Conservation (phyloP, 1,139 yeast genomes). For the Protomyces lactucae-debilis region DNA sequence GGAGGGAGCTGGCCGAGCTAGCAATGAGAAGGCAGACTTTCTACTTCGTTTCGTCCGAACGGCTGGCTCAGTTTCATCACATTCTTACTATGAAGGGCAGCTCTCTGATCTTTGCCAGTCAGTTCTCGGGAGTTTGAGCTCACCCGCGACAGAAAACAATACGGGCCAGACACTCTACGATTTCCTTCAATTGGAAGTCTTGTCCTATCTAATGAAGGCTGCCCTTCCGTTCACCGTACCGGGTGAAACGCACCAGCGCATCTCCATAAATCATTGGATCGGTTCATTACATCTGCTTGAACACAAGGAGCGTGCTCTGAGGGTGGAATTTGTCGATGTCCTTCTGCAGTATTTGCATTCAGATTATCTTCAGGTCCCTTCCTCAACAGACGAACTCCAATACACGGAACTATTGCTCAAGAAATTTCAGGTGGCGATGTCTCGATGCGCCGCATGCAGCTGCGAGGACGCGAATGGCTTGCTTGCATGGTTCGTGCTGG, state of each 20-base stretch:
- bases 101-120: slow-evolving; percentile 69
- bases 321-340: neutral
- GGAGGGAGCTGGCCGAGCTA: neutral
- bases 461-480: neutral
- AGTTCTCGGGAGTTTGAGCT: slow-evolving; percentile 34
- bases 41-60: slow-evolving; percentile 40
- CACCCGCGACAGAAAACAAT: neutral
- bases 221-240: neutral
- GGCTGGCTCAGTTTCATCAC: slow-evolving; percentile 61
- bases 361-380: neutral
- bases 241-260: neutral
- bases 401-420: neutral
- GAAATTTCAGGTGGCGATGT: neutral
- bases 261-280: neutral
- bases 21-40: slow-evolving; percentile 1
- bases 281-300: neutral
- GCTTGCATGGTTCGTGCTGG: neutral
- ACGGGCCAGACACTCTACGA: neutral
- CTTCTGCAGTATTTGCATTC: neutral
- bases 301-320: neutral
- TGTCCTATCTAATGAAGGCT: neutral
- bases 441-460: neutral
- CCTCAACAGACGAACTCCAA: neutral
- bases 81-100: slow-evolving; percentile 73
- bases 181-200: neutral